Conservation (phyloP, 805 yeast species). For the Kodamaea neixiangensis region DNA sequence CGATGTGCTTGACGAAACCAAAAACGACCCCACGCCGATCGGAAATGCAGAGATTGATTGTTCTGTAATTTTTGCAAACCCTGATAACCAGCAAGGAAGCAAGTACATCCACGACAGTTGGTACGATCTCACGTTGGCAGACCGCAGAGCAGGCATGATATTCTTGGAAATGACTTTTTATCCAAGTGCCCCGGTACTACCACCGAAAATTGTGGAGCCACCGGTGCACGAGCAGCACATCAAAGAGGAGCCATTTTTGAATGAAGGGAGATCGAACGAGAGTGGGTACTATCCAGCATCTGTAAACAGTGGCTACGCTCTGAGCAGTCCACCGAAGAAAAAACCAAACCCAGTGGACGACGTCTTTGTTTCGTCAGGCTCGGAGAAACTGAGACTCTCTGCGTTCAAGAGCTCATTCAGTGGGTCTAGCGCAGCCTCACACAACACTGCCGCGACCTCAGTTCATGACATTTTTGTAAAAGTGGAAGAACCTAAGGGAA, state of each 20-base stretch:
- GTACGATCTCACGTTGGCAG: slow-evolving; percentile 70
- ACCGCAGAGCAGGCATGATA: slow-evolving; percentile 82
- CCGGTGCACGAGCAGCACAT: slow-evolving; percentile 5
- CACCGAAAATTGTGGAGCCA: slow-evolving; percentile 32
- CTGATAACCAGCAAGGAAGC: slow-evolving; percentile 51
- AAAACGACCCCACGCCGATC: slow-evolving; percentile 81
- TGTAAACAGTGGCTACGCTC: neutral
- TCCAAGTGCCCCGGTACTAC: slow-evolving; percentile 53
- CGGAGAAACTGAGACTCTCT: neutral
- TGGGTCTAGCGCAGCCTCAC: neutral
- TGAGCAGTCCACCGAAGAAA: neutral
- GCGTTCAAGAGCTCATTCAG: slow-evolving; percentile 6
- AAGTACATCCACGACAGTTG: slow-evolving; percentile 82
- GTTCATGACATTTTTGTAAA: slow-evolving; percentile 15
- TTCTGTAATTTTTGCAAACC: slow-evolving; percentile 59
- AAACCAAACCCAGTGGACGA: neutral
- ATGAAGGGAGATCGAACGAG: neutral
- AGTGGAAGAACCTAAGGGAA: slow-evolving; percentile 16
- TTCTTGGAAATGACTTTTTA: slow-evolving; percentile 91
- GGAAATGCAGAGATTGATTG: slow-evolving; percentile 82
- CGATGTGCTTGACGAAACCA: slow-evolving; percentile 81
- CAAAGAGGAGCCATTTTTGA: slow-evolving; percentile 6
- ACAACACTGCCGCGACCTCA: slow-evolving; percentile 7
- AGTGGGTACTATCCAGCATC: neutral
- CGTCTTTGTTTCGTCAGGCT: neutral